phyloP scores from a whole-genome alignment of 345 rosid species.

The Passiflora organensis region DNA sequence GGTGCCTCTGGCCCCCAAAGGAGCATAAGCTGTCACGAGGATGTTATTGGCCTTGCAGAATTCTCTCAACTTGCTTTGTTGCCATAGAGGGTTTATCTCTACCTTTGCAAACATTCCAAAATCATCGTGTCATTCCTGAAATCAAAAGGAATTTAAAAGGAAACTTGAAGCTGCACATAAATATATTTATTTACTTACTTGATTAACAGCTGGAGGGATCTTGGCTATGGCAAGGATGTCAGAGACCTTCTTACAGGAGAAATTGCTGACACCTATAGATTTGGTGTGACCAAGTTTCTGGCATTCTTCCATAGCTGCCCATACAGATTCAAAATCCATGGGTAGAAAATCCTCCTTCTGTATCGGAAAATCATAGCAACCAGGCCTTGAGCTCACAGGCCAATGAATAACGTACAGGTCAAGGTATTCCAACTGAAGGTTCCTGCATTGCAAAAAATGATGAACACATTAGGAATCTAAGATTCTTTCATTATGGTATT shows the following conservation, averaged over 20 bases:
- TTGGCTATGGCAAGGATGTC: slow-evolving; percentile 54
- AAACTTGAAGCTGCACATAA: no score
- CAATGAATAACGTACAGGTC: slow-evolving; percentile 77
- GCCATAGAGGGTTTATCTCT: slow-evolving; percentile 84
- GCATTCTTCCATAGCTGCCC: slow-evolving; percentile 81
- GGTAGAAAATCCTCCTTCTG: slow-evolving; percentile 55
- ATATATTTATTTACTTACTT: slow-evolving; percentile 32
- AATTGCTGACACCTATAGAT: slow-evolving; percentile 78
- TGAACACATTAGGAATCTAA: neutral
- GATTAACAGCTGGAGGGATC: slow-evolving; percentile 76
- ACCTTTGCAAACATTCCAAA: slow-evolving; percentile 42
- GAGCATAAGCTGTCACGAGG: slow-evolving; percentile 52
- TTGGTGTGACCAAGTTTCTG: slow-evolving; percentile 59
- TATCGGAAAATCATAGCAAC: slow-evolving; percentile 56
- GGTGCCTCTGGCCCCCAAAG: slow-evolving; percentile 58
- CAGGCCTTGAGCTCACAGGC: slow-evolving; percentile 74
- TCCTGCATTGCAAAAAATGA: slow-evolving; percentile 28
- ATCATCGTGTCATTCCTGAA: neutral
- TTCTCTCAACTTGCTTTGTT: slow-evolving; percentile 59
- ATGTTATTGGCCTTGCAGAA: slow-evolving; percentile 52
- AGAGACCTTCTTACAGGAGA: slow-evolving; percentile 62
- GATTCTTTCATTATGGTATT: no score
- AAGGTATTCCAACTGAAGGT: slow-evolving; percentile 58
- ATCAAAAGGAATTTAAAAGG: no score
- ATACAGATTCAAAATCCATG: slow-evolving; percentile 56